Percentiles rank a stretch among this genome's conserved stretches.
Evolutionary conservation across 164 flowering plant genomes (phyloP).

Genomic region (Vitis amurensis): DNA sequence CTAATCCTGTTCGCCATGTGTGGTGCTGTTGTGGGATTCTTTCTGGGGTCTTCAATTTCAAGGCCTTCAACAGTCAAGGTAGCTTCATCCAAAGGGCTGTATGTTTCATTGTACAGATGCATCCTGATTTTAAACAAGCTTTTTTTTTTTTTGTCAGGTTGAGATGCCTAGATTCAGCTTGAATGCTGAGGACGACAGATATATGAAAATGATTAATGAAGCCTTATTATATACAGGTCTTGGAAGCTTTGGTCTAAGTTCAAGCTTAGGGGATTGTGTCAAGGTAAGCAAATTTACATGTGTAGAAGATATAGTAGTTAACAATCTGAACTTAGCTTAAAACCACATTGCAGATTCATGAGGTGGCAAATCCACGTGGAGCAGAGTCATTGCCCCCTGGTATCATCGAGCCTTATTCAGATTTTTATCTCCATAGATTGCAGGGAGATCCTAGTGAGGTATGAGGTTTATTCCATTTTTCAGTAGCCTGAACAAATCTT

Average conservation of each 20-base stretch:
- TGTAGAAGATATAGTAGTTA: background rate
- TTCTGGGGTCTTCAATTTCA: slow-evolving; percentile 8
- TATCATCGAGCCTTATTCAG: slow-evolving; percentile 14
- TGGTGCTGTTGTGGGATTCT: slow-evolving; percentile 10
- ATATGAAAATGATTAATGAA: background rate
- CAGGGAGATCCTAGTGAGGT: slow-evolving; percentile 13
- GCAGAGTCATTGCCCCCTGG: slow-evolving; percentile 20
- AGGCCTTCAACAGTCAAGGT: slow-evolving; percentile 3
- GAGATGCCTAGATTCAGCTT: background rate
- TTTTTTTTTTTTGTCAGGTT: background rate
- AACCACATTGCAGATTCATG: slow-evolving; percentile 8
- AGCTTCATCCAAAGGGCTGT: background rate
- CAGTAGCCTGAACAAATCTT: too few species aligned
- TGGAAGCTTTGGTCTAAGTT: too few species aligned
- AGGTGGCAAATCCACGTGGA: slow-evolving; percentile 16
- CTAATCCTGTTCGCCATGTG: slow-evolving; percentile 6
- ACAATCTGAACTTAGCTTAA: background rate
- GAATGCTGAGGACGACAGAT: background rate
- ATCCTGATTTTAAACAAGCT: background rate
- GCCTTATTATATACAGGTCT: background rate
- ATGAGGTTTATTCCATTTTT: background rate
- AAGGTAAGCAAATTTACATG: background rate
- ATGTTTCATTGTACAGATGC: too few species aligned
- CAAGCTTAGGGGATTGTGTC: background rate
- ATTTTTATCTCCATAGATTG: slow-evolving; percentile 15